Evolutionary conservation across 2,329 filamentous ascomycete genomes (phyloP).

Genomic region (Aureobasidium melanogenum): DNA sequence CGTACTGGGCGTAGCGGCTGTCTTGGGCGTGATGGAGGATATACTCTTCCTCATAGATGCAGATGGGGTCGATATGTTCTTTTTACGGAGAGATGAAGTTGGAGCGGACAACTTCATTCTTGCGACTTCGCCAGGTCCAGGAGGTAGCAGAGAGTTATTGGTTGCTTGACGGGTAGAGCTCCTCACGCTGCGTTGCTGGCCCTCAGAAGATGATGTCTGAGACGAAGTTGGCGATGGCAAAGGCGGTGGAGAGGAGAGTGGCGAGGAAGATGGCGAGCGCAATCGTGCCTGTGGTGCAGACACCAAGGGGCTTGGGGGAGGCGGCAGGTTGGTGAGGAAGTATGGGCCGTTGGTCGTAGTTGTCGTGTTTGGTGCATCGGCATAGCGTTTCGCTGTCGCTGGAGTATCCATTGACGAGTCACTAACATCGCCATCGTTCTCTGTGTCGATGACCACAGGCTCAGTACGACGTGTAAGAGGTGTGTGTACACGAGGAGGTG

Average conservation of each 20-base stretch:
- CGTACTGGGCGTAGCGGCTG: background rate
- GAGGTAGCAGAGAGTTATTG: background rate
- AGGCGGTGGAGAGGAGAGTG: background rate
- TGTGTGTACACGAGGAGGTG: background rate
- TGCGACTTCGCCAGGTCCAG: background rate
- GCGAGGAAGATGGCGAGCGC: background rate
- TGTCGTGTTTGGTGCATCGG: background rate
- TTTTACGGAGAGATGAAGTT: background rate
- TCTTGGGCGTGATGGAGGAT: background rate
- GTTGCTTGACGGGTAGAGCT: background rate
- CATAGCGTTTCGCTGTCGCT: background rate
- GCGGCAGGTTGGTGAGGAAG: background rate
- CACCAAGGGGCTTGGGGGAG: background rate
- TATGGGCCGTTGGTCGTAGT: background rate
- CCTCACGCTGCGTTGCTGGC: background rate
- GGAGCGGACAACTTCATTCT: background rate
- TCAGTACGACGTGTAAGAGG: background rate
- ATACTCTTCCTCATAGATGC: background rate
- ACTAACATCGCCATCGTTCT: constrained; percentile 7
- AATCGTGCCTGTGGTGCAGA: background rate
- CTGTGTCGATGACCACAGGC: background rate
- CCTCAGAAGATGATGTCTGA: background rate
- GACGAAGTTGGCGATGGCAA: background rate
- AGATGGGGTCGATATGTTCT: background rate
- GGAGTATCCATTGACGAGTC: background rate